Conservation (phyloP, 257 asterid genomes). For the Lycium barbarum region DNA sequence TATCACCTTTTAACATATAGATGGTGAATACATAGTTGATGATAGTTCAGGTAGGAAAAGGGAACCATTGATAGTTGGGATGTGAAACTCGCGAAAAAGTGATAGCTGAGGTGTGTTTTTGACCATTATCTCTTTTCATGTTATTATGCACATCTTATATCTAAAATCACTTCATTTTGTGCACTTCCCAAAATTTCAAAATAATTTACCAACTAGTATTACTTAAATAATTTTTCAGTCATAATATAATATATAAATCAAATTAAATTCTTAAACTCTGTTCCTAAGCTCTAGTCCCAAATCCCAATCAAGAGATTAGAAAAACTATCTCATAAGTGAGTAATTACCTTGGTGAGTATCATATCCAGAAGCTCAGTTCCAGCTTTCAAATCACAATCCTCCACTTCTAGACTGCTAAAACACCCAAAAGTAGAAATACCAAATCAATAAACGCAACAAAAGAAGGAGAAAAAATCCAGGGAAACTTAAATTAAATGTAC, state of each 20-base stretch:
- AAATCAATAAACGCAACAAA: not conserved
- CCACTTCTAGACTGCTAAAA: conserved; percentile 44
- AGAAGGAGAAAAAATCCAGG: not conserved
- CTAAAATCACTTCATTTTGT: no score
- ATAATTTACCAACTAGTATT: no score
- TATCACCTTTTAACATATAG: no score
- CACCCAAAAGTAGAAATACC: not conserved
- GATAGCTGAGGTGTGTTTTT: no score
- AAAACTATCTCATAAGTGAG: not conserved
- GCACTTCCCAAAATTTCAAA: not conserved
- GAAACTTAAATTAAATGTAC: no score
- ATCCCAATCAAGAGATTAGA: not conserved
- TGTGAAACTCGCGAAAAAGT: no score
- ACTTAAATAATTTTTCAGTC: not conserved
- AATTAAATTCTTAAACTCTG: not conserved
- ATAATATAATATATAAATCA: not conserved
- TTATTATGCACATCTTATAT: no score
- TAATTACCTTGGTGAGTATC: conserved; percentile 56
- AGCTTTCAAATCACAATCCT: conserved; percentile 49
- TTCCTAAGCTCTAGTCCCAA: not conserved
- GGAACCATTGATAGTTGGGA: no score
- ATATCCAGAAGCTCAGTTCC: conserved; percentile 61
- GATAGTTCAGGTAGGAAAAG: no score
- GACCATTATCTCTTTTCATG: no score
- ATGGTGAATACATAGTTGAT: no score